Evolutionary conservation across 306 rosid species (phyloP).

Genomic region (Clitoria ternatea): DNA sequence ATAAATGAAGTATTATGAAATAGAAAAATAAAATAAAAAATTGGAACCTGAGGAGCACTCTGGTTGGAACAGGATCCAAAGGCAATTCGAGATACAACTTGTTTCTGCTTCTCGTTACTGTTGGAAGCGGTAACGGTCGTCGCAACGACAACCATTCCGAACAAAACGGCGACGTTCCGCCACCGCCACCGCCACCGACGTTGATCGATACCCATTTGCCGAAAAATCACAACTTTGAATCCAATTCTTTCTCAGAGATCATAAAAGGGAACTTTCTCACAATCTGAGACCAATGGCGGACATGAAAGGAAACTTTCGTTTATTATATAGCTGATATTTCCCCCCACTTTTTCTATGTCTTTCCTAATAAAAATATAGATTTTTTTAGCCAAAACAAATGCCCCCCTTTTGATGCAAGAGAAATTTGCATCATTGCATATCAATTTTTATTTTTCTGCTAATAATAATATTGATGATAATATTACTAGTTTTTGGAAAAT

Average conservation of each 20-base stretch:
- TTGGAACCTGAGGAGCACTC: conserved; percentile 59
- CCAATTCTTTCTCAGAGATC: conserved; percentile 11
- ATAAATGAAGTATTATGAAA: too few relatives aligned
- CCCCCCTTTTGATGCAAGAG: neutral
- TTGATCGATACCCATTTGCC: conserved; percentile 33
- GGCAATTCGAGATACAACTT: conserved; percentile 58
- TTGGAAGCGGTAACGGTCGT: conserved; percentile 28
- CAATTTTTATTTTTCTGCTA: too few relatives aligned
- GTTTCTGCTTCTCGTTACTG: conserved; percentile 23
- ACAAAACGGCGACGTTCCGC: conserved; percentile 21
- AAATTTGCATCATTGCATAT: too few relatives aligned
- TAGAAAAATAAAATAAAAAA: neutral
- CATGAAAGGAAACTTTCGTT: neutral
- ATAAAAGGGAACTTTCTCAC: conserved; percentile 1
- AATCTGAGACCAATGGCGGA: conserved; percentile 1
- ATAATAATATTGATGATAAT: too few relatives aligned
- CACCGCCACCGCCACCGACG: conserved; percentile 31
- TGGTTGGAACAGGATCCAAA: conserved; percentile 86
- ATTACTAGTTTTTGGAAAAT: too few relatives aligned
- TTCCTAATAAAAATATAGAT: neutral
- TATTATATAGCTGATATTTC: neutral
- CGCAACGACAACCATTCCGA: conserved; percentile 23
- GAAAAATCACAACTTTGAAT: neutral
- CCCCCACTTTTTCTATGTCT: neutral
- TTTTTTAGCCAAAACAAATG: neutral